Base-by-base conservation (phyloP, 257 asterid genomes). In the Gardenia jasminoides region DNA sequence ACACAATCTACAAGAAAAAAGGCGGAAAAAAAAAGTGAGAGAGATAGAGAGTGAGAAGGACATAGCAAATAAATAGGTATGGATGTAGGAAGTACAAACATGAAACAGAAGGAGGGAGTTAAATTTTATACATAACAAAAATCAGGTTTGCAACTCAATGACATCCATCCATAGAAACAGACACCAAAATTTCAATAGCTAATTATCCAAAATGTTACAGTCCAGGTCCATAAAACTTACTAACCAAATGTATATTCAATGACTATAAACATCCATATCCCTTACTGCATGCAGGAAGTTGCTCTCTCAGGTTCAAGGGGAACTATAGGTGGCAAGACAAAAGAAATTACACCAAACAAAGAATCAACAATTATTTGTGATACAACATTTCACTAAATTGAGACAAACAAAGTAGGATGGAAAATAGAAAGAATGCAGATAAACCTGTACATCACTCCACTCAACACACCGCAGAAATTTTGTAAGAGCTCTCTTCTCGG, bases 381-480 rank as follows among this genome's bases (percentile, higher is more conserved):
- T 36, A 36, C 6, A 4, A 39, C 10, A 39, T 36, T 20, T 11
- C 54, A 64, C 41, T 26, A 28, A 52, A n/a, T 58, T 33, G 41
- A 41, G 79, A 44, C 10, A 56, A 56, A 3, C 26, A 56, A 56
- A 56, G 64, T 1, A 56, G 28, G 64, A 24, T 12, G 26, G 62
- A 17, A 43, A 59, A 24, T 31, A 81, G 62, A 72, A 65, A 72
- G 44, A 33, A 74, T 64, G 72, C 50, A 76, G 70, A 62, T 46
- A 72, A 87, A 94, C 99, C 97, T 93, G 99, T 80, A 93, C 82
- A 79, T 95, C 99, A 85, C 99, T 95, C 99, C 99, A 95, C 85
- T 95, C 99, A 76, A 95, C 99, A 85, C 99, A 92, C 44, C 97
- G 97, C 75, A 95, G 90, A 76, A 95, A 95, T 78, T 93, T 95